Evolutionary conservation across 2,329 filamentous ascomycete species (phyloP), one percentile per base, ranked within the genome.

Genomic region (Chrysosphaeria jannelii): DNA sequence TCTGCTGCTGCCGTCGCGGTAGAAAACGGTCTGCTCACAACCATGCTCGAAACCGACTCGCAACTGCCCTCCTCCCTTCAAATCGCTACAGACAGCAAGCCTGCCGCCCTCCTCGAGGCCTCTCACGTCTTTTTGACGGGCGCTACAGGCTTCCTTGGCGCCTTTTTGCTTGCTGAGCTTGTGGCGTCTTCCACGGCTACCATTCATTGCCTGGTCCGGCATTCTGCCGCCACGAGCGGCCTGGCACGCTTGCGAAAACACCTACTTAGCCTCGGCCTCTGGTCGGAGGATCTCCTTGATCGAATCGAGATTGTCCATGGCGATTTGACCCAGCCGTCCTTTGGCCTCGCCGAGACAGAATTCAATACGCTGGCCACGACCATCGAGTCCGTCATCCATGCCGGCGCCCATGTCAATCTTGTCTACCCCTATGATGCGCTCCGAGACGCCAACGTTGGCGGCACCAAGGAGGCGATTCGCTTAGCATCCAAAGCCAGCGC

Each of bases 381-480:
- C 5, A 51, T 74, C 1, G 52, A 79, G 29, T 70, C 76, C 17
- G 67, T 81, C 27, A 51, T 79, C 2, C 72, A 81, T 37, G 66
- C 70, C 17, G 72, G 63, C 13, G 72, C 72, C 5, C 71, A 65
- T 1, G 72, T 81, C 35, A 76, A 76, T 37, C 47, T 81, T 23
- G 69, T 81, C 0, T 79, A 81, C 32, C 71, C 72, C 0, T 79
- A 79, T 32, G 72, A 71, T 20, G 67, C 70, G 0, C 47, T 81
- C 32, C 57, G 70, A 25, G 59, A 55, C 23, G 59, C 70, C 27
- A 81, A 81, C 33, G 66, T 81, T 3, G 61, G 60, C n/a, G 72
- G 72, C n/a, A 78, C 71, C 1, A 50, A 58, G 20, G 70, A 79
- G 37, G 57, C 79, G 19, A 42, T 81, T 24, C 65, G 71, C 20